Base-by-base conservation (phyloP, 2,329 filamentous ascomycete genomes). In the Epicoccum nigrum region DNA sequence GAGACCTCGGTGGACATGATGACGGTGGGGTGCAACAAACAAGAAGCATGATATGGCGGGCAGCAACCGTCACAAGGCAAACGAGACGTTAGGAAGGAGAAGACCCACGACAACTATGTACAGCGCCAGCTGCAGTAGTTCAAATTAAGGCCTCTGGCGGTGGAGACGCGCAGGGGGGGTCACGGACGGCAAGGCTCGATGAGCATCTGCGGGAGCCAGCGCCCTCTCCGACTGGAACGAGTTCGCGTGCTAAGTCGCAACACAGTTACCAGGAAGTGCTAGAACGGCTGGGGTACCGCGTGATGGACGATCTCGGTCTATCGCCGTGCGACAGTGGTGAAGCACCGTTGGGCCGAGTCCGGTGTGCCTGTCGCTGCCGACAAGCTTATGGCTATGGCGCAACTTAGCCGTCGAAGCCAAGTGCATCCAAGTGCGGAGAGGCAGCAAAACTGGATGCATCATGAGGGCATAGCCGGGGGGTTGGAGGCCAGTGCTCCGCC, bases 81-180 rank as follows among this genome's bases (percentile, higher is more conserved):
- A 54, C 55, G 54, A 54, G 51, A 59, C 51, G 59, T 57, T 59
- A 51, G 57, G 56, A 60, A 64, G 54, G 62, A 59, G 60, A 58
- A 58, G 45, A 56, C 57, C 60, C 56, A 56, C 46, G 52, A 48
- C 31, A 35, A 45, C 41, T 34, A 62, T 62, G 64, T 61, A 66
- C 56, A 55, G 60, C 58, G 66, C 65, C 59, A 62, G 64, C 68
- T 65, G 63, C 56, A 65, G 45, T 48, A 56, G 63, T 66, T 65
- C 68, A 72, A 72, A 73, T 73, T 72, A 73, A 73, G 69, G 69
- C 68, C 66, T 66, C 55, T 65, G 61, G 62, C 67, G 56, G 63
- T 64, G 62, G 63, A 45, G 57, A 56, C 54, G 33, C 37, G 54
- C 62, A 64, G 60, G 63, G 62, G 28, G 52, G 54, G 19, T 55